These are phyloP conservation scores for Tolypocladium endophyticum DNA, from an alignment of 2,329 filamentous ascomycete genomes.

Conservation along the genomic window DNA sequence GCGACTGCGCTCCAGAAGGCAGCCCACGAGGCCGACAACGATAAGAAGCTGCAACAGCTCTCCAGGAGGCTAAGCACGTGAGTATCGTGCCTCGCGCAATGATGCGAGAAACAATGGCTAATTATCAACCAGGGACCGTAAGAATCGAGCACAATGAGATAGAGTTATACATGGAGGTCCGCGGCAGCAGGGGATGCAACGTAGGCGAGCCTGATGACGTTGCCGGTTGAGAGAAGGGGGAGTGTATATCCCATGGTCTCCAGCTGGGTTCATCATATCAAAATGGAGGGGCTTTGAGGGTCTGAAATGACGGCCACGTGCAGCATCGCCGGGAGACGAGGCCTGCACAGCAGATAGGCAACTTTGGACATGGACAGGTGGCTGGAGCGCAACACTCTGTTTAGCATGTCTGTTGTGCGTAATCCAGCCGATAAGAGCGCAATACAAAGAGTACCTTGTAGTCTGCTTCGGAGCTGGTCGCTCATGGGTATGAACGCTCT, in stretches of 20 bases:
- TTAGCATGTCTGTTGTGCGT: background rate
- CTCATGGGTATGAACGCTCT: background rate
- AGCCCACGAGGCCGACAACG: conserved; percentile 81
- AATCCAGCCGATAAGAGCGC: background rate
- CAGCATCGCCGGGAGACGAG: background rate
- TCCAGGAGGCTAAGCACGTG: conserved; percentile 93
- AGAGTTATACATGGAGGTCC: background rate
- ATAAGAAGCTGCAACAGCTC: conserved; percentile 74
- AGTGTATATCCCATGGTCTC: background rate
- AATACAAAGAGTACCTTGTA: background rate
- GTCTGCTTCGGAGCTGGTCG: background rate
- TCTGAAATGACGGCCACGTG: background rate
- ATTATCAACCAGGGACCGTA: conserved; percentile 19
- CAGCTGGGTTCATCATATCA: background rate
- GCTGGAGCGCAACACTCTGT: background rate
- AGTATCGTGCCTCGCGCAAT: conserved; percentile 4
- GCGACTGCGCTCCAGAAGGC: conserved; percentile 79
- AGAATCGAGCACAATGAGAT: conserved; percentile 8
- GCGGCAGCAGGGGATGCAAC: background rate
- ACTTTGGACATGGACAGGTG: background rate
- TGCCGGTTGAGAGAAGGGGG: background rate
- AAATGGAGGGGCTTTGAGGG: background rate
- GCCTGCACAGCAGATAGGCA: background rate
- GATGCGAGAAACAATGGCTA: background rate
- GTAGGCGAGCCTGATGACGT: background rate